phyloP scores from a whole-genome alignment of 768 basidiomycete species.

The Boletus pseudo-olivaceus region DNA sequence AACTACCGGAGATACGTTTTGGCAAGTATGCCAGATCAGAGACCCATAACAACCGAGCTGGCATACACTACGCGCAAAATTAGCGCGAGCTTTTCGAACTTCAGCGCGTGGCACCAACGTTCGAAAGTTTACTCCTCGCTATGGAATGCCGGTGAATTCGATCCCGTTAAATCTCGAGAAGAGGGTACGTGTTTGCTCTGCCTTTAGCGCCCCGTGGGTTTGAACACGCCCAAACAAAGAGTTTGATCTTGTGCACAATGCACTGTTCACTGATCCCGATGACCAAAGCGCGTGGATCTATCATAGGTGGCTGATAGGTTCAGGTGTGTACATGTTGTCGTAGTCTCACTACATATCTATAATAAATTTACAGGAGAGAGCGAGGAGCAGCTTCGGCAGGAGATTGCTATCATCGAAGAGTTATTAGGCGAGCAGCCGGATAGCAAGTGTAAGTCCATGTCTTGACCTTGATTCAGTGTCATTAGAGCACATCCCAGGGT shows the following conservation, averaged over 20 bases:
- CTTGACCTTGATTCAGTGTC: background rate
- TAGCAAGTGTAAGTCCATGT: conserved; percentile 70
- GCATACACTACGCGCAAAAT: conserved; percentile 89
- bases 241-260: conserved; percentile 88
- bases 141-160: conserved; percentile 57
- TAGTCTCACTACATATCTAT: background rate
- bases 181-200: conserved; percentile 48
- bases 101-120: conserved; percentile 98
- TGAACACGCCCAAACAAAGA: conserved; percentile 46
- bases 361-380: conserved; percentile 49
- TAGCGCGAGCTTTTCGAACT: conserved; percentile 92
- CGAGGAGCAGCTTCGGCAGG: conserved; percentile 56
- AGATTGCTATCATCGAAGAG: conserved; percentile 78
- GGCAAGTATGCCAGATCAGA: conserved; percentile 57
- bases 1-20: conserved; percentile 88
- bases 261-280: conserved; percentile 93
- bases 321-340: conserved; percentile 44
- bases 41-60: conserved; percentile 65
- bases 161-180: conserved; percentile 56
- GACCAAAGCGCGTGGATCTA: conserved; percentile 99
- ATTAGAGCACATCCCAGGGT: conserved; percentile 55
- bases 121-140: conserved; percentile 71
- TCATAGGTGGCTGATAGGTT: conserved; percentile 93
- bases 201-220: background rate
- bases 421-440: conserved; percentile 86